These are phyloP conservation scores for Hamigera avellanea DNA, from an alignment of 495 filamentous ascomycete species.

Conservation along the genomic window DNA sequence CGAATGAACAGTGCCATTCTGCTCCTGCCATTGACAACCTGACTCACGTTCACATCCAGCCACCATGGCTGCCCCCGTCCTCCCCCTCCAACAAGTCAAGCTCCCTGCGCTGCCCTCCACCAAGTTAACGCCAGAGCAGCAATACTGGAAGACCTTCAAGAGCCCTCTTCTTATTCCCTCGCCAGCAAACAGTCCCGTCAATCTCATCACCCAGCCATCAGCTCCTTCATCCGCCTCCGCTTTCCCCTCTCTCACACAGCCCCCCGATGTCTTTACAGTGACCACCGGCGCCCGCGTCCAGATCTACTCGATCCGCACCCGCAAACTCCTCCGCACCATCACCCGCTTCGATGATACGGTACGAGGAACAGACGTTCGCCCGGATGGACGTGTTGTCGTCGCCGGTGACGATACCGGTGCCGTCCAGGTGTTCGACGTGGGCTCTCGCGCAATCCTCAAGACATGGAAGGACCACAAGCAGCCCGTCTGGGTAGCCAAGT, in stretches of 20 bases:
- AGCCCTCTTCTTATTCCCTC: conserved; percentile 80
- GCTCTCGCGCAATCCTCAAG: conserved; percentile 80
- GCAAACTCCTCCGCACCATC: conserved; percentile 83
- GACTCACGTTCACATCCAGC: too few species aligned
- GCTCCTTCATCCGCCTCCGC: conserved; percentile 34
- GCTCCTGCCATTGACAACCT: too few species aligned
- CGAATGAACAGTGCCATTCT: too few species aligned
- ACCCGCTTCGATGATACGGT: conserved; percentile 83
- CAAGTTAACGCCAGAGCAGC: conserved; percentile 68
- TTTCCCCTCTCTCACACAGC: conserved; percentile 34
- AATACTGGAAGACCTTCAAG: conserved; percentile 89
- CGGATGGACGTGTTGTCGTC: conserved; percentile 79
- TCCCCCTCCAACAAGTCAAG: conserved; percentile 71
- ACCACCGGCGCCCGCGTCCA: conserved; percentile 86
- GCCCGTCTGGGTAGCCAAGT: conserved; percentile 84
- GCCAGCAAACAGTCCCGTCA: conserved; percentile 72
- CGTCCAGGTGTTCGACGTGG: conserved; percentile 90
- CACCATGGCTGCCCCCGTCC: conserved; percentile 78
- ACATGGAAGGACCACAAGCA: conserved; percentile 95
- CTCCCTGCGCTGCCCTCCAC: conserved; percentile 48
- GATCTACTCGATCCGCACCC: conserved; percentile 79
- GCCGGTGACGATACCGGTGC: conserved; percentile 83
- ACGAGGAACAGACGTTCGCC: conserved; percentile 72
- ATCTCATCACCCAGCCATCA: conserved; percentile 72
- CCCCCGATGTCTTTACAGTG: conserved; percentile 74